phyloP scores from a whole-genome alignment of 306 rosid species.

The Leucaena leucocephala region DNA sequence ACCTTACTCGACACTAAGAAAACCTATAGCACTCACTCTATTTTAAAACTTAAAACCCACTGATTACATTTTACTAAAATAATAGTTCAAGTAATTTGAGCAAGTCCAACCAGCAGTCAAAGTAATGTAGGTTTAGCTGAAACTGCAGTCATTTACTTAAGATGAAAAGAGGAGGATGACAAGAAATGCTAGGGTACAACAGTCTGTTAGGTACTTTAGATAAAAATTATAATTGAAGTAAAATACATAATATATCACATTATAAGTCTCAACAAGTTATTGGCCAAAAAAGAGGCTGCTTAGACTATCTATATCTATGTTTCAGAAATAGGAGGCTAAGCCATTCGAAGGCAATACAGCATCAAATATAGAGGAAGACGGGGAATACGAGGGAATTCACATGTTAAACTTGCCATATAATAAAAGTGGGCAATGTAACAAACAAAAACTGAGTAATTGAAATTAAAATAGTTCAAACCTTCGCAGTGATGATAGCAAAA shows the following conservation, averaged over 20 bases:
- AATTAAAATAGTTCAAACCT: slow-evolving; percentile 53
- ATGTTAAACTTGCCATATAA: background rate
- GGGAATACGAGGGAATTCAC: background rate
- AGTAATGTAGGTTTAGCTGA: background rate
- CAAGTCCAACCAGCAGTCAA: no score
- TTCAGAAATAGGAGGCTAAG: background rate
- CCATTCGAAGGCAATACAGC: background rate
- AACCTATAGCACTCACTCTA: background rate
- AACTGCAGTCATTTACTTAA: background rate
- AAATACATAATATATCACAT: background rate
- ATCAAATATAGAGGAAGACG: background rate
- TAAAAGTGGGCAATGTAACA: slow-evolving; percentile 8
- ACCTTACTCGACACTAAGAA: slow-evolving; percentile 4
- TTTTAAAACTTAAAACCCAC: background rate
- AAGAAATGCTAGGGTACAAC: background rate
- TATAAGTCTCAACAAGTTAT: background rate
- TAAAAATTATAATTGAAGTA: background rate
- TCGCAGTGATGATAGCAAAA: slow-evolving; percentile 76
- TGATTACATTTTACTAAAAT: slow-evolving; percentile 3
- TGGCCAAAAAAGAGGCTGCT: background rate
- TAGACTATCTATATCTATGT: background rate
- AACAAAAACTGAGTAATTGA: background rate
- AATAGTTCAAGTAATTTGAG: background rate
- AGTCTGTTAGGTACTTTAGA: background rate
- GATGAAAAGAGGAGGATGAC: background rate